Evolutionary conservation across 164 flowering plant genomes (phyloP).

Genomic region (Nelumbo lutea): DNA sequence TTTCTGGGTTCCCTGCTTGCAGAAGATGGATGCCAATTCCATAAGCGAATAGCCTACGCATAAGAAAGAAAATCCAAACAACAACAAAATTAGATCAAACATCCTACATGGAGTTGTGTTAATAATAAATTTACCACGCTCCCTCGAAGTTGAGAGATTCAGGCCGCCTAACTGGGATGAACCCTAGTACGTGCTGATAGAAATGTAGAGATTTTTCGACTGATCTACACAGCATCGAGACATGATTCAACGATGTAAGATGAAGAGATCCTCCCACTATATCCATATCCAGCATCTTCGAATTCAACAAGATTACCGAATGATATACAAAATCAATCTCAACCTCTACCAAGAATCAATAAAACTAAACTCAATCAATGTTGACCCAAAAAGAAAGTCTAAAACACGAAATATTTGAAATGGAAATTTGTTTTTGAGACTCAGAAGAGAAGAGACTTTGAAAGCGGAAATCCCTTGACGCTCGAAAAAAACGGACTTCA

Average conservation of each 20-base stretch:
- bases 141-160: slow-evolving; percentile 81
- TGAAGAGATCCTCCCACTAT: slow-evolving; percentile 37
- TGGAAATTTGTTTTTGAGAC: too few relatives aligned
- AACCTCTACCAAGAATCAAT: too few relatives aligned
- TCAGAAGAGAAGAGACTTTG: too few relatives aligned
- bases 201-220: slow-evolving; percentile 56
- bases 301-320: background rate
- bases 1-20: slow-evolving; percentile 58
- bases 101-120: background rate
- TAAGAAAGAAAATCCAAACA: background rate
- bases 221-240: slow-evolving; percentile 64
- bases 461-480: too few relatives aligned
- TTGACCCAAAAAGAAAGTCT: too few relatives aligned
- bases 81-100: background rate
- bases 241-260: slow-evolving; percentile 68
- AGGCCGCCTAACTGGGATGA: slow-evolving; percentile 65
- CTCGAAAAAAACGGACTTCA: too few relatives aligned
- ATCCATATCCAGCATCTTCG: slow-evolving; percentile 25
- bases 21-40: slow-evolving; percentile 76
- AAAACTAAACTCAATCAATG: too few relatives aligned
- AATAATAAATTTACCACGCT: slow-evolving; percentile 46
- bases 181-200: slow-evolving; percentile 65
- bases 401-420: too few relatives aligned
- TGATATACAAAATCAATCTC: background rate
- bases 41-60: slow-evolving; percentile 54